Base-by-base conservation (phyloP, 2,329 filamentous ascomycete species). In the Paecilomyces niveus region DNA sequence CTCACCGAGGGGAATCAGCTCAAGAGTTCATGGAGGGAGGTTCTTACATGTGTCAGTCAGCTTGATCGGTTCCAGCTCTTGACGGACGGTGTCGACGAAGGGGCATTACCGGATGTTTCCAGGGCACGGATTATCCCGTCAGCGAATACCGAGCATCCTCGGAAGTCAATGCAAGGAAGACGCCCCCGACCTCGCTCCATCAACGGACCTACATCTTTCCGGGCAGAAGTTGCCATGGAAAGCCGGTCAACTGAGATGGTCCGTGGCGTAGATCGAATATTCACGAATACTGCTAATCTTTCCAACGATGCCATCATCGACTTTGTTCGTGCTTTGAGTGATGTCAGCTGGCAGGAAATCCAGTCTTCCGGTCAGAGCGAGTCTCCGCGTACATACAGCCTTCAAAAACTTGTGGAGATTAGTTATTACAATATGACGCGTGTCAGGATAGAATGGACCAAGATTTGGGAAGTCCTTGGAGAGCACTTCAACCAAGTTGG, bases 361-460 rank as follows among this genome's bases (percentile, higher is more conserved):
- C 93, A 95, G 71, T 96, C 94, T 3, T 97, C 94, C 0, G 94
- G 94, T 0, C 90, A 93, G 58, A 97, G 93, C 69, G 94, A 99
- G 61, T 95, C 91, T 22, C 94, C 94, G 10, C 86, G 95, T 57
- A 99, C 93, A 8, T 99, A 97, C 81, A 97, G 92, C 77, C 79
- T 99, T 61, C 94, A 99, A 71, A 99, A 99, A 75, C 85, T 99
- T 62, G 95, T 99, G 15, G 94, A 99, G 75, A 97, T 99, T 74
- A 96, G 91, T 73, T 97, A 96, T 75, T 99, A 99, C 84, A 99
- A 99, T 78, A 99, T 99, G 94, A 92, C 90, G 59, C 87, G 94
- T 80, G 93, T 99, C 35, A 89, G 94, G 67, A 97, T 97, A 67
- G 94, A 99, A 72, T 99, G 94, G 94, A 95, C 89, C 11, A 93